Conservation (phyloP, 495 filamentous ascomycete species). For the Penicillium lagena region DNA sequence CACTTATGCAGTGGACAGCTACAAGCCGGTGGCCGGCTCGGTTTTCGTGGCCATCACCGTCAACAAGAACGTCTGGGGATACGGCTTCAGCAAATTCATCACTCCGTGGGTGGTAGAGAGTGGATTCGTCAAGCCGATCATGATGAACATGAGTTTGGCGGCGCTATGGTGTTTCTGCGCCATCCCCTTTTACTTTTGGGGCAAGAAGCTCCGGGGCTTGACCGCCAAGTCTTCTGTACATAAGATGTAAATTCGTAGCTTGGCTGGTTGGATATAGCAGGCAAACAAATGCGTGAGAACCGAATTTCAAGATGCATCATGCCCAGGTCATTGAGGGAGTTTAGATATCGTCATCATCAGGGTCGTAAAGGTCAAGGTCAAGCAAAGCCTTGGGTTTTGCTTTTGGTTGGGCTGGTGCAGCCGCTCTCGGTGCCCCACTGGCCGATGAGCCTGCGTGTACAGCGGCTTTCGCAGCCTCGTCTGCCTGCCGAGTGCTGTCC, state of each 20-base stretch:
- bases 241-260: slow-evolving; percentile 29
- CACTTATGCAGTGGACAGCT: slow-evolving; percentile 53
- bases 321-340: too few species aligned
- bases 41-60: slow-evolving; percentile 57
- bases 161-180: slow-evolving; percentile 47
- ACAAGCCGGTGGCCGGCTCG: slow-evolving; percentile 54
- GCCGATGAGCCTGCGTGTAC: slow-evolving; percentile 28
- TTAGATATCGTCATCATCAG: slow-evolving; percentile 39
- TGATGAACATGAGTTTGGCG: slow-evolving; percentile 48
- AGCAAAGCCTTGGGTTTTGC: slow-evolving; percentile 34
- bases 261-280: too few species aligned
- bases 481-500: slow-evolving; percentile 18
- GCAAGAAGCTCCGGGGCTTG: slow-evolving; percentile 51
- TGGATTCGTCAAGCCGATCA: slow-evolving; percentile 40
- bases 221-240: slow-evolving; percentile 49
- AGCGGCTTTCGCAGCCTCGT: slow-evolving; percentile 32
- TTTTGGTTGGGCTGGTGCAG: slow-evolving; percentile 20
- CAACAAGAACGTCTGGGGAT: slow-evolving; percentile 56
- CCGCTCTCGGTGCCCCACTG: slow-evolving; percentile 4
- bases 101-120: slow-evolving; percentile 28
- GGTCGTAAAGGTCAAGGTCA: slow-evolving; percentile 42
- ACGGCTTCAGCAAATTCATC: slow-evolving; percentile 44
- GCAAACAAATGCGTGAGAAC: too few species aligned
- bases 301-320: too few species aligned
- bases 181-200: slow-evolving; percentile 49